Evolutionary conservation across 2,329 filamentous ascomycete genomes (phyloP), one percentile per base, ranked within the genome.

Genomic region (Colletotrichum gigasporum): DNA sequence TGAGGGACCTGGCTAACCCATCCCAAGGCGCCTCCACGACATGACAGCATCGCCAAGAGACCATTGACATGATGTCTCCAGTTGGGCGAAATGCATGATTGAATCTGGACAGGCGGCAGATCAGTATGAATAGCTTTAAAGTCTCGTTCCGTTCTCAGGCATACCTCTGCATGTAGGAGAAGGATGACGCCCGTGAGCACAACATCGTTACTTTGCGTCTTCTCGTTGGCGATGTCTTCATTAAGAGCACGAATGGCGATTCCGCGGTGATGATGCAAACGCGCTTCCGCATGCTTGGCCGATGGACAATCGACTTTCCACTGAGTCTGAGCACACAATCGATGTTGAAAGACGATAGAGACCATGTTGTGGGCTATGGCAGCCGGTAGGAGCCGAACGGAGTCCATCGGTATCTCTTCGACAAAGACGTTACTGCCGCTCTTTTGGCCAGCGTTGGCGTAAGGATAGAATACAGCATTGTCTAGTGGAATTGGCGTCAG

Each of bases 341-440:
- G 48, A 28, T 66, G 63, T 22, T 62, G 62, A 9, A 63, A 62
- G 6, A 53, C 58, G 1, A 67, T 45, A 3, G 50, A 47, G 5
- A 67, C 66, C 35, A 67, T 11, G 12, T 61, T 54, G 32, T 67
- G 66, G 3, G 55, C 52, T 9, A 56, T 66, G 2, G 58, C 32
- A 2, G 42, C 55, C 12, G 65, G 55, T 18, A 66, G 16, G 14
- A 35, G 48, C 14, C 50, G 48, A 14, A 67, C 42, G 2, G 58
- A 16, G 6, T 48, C 48, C 4, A 74, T 61, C 30, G 63, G 69
- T 9, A 76, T 52, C 52, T 74, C 68, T n/a, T 74, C 73, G 7
- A 75, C 73, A 4, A 65, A 67, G 1, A 53, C 47, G 18, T 67
- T 63, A 5, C 60, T 65, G n/a, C 34, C 28, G 20, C 68, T 65